phyloP scores from a whole-genome alignment of 2,329 filamentous ascomycete genomes.

The Sordariomycetes sp. region DNA sequence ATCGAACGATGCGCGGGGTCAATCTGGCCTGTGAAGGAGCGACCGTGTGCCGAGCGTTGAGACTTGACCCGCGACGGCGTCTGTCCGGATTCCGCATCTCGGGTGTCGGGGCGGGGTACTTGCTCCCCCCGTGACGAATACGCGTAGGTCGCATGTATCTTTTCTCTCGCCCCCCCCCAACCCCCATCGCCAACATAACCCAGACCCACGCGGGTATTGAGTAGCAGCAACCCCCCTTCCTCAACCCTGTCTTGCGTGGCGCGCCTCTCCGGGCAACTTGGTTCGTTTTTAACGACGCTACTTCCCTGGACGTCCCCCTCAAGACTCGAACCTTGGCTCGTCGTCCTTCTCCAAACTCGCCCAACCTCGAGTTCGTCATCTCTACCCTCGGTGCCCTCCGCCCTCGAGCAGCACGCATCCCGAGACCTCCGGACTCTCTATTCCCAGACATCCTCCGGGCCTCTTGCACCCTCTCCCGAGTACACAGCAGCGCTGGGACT shows the following conservation, averaged over 20 bases:
- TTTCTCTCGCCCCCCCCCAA: not conserved
- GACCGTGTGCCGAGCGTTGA: not conserved
- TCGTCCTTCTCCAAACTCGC: not conserved
- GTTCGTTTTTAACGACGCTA: not conserved
- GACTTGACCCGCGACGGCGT: not conserved
- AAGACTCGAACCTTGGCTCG: not conserved
- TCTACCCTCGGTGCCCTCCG: not conserved
- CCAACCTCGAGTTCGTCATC: not conserved
- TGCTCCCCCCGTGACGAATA: not conserved
- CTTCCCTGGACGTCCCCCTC: not conserved
- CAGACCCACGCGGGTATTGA: not conserved
- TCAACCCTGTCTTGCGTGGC: not conserved
- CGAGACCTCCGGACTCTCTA: not conserved
- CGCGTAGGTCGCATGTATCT: not conserved
- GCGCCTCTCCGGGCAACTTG: not conserved
- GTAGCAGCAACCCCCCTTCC: not conserved
- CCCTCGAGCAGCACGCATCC: not conserved
- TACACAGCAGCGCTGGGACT: not conserved
- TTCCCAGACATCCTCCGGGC: not conserved
- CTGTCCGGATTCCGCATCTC: not conserved
- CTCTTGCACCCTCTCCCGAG: not conserved
- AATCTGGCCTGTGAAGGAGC: slow-evolving; percentile 1
- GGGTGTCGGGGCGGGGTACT: not conserved
- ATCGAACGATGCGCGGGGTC: not conserved
- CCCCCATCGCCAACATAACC: not conserved